A percentile compares a stretch with the other conserved stretches of the same genome.
Evolutionary conservation across 257 asterid species (phyloP).

Genomic region (Primulina eburnea): DNA sequence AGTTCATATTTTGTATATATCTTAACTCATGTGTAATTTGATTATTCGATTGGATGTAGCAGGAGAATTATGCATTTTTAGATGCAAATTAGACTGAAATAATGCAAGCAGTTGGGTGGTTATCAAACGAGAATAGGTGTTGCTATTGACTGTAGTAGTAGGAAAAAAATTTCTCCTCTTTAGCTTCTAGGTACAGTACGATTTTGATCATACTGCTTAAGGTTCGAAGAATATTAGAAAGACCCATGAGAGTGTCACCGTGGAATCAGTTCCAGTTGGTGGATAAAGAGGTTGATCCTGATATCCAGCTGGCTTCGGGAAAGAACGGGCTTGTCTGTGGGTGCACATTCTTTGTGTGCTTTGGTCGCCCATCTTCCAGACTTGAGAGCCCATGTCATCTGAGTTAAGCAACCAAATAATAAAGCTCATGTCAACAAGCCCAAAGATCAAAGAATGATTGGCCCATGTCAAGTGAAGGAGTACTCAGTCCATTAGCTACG

Average conservation of each 20-base stretch:
- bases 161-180: constrained; percentile 91
- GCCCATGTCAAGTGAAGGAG: too few species aligned
- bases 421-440: too few species aligned
- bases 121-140: constrained; percentile 84
- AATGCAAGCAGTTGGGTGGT: constrained; percentile 32
- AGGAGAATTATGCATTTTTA: constrained; percentile 27
- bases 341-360: constrained; percentile 81
- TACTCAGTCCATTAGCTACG: too few species aligned
- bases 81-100: constrained; percentile 17
- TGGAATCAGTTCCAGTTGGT: constrained; percentile 98
- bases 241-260: constrained; percentile 98
- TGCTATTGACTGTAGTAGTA: constrained; percentile 97
- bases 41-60: constrained; percentile 6
- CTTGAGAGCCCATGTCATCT: constrained; percentile 67
- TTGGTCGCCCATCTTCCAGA: constrained; percentile 73
- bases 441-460: too few species aligned
- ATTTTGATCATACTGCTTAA: constrained; percentile 83
- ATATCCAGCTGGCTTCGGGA: constrained; percentile 91
- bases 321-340: constrained; percentile 66
- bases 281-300: constrained; percentile 77
- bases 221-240: constrained; percentile 78
- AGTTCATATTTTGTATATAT: constrained; percentile 3
- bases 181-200: constrained; percentile 93
- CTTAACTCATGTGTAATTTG: too few species aligned
- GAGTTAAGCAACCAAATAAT: too few species aligned